A percentile compares a stretch with the other conserved stretches of the same genome.
Evolutionary conservation across 306 rosid genomes (phyloP).

Genomic region (Quercus engelmannii): DNA sequence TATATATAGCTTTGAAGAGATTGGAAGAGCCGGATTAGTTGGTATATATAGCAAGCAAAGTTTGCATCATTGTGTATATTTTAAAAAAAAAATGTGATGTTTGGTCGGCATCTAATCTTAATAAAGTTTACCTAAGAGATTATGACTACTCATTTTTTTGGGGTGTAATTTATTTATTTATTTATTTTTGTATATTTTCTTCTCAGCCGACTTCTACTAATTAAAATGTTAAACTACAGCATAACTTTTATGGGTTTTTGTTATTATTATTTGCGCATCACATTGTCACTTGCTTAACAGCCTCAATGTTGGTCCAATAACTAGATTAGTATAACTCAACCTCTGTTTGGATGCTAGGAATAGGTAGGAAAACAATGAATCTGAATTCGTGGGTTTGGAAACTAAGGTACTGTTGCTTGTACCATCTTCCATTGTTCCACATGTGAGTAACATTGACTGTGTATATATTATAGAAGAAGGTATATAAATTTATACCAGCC

Average conservation of each 20-base stretch:
- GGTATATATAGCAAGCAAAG: conserved; percentile 22
- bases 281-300: no score
- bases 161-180: not conserved
- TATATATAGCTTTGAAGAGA: conserved; percentile 16
- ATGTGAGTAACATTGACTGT: no score
- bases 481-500: no score
- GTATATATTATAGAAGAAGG: no score
- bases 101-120: conserved; percentile 53
- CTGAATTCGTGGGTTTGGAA: not conserved
- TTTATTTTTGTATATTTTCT: not conserved
- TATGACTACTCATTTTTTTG: not conserved
- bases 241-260: not conserved
- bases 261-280: not conserved
- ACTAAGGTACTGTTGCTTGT: no score
- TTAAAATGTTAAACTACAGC: not conserved
- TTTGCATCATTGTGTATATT: conserved; percentile 29
- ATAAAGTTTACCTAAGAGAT: not conserved
- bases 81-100: conserved; percentile 37
- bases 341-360: not conserved
- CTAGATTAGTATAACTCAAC: not conserved
- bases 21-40: conserved; percentile 33
- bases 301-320: no score
- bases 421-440: no score
- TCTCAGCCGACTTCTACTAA: not conserved
- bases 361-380: not conserved